Conservation (phyloP, 2,329 filamentous ascomycete species). For the Fusarium acutatum region DNA sequence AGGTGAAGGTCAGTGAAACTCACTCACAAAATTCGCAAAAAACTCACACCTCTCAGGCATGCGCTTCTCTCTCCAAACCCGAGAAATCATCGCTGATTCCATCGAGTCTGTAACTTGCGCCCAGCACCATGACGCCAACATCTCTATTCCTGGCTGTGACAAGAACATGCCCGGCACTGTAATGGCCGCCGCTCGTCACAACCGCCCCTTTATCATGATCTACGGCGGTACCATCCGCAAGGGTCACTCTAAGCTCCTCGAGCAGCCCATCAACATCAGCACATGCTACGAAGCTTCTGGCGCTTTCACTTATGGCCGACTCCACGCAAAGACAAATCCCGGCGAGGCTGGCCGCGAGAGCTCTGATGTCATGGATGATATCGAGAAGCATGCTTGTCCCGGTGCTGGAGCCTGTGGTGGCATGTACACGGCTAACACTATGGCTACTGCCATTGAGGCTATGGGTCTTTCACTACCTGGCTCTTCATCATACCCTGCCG, state of each 20-base stretch:
- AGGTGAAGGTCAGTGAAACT: conserved; percentile 71
- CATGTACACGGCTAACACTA: conserved; percentile 93
- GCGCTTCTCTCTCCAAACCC: conserved; percentile 89
- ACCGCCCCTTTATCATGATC: conserved; percentile 92
- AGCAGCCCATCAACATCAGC: conserved; percentile 84
- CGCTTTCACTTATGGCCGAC: conserved; percentile 78
- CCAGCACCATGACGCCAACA: conserved; percentile 92
- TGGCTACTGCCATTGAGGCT: conserved; percentile 88
- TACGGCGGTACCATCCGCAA: conserved; percentile 92
- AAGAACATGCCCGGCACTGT: conserved; percentile 97
- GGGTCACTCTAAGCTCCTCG: conserved; percentile 80
- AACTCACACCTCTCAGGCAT: conserved; percentile 67
- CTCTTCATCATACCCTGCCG: conserved; percentile 83
- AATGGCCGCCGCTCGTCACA: conserved; percentile 91
- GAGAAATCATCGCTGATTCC: conserved; percentile 93
- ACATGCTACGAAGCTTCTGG: conserved; percentile 90
- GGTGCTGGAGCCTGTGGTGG: conserved; percentile 74
- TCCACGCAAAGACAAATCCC: conserved; percentile 73
- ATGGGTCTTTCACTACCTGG: conserved; percentile 88
- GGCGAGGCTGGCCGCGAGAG: conserved; percentile 72
- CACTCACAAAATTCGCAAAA: neutral
- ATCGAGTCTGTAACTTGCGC: conserved; percentile 94
- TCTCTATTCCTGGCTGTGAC: conserved; percentile 92
- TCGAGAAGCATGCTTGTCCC: conserved; percentile 78
- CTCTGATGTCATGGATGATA: conserved; percentile 83